Evolutionary conservation across 148 eudicot species (phyloP).

Genomic region (Bassia scoparia): DNA sequence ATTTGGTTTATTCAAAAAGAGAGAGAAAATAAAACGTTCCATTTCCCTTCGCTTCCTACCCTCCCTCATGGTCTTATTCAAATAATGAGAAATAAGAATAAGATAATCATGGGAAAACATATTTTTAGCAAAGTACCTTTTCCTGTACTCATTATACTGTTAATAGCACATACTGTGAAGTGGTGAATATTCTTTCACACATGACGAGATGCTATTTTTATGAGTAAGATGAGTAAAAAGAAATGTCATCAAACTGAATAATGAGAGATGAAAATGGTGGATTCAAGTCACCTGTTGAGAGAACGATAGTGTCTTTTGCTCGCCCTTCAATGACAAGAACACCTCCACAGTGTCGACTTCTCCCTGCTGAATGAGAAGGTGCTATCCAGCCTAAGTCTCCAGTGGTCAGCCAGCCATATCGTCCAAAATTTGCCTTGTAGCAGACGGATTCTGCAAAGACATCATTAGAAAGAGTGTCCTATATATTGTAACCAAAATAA

Average conservation of each 20-base stretch:
- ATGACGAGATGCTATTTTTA: no score
- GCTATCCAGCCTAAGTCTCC: slow-evolving; percentile 98
- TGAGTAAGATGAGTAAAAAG: not conserved
- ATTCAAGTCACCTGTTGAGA: slow-evolving; percentile 60
- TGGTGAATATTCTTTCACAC: no score
- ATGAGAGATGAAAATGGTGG: not conserved
- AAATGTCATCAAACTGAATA: not conserved
- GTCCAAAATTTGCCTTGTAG: slow-evolving; percentile 66
- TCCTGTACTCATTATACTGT: no score
- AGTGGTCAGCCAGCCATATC: slow-evolving; percentile 80
- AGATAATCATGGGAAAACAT: no score
- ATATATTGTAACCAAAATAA: not conserved
- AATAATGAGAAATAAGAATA: no score
- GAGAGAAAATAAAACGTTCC: no score
- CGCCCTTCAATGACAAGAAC: slow-evolving; percentile 92
- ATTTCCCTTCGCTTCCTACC: no score
- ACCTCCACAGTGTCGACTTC: slow-evolving; percentile 83
- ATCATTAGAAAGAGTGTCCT: not conserved
- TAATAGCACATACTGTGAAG: no score
- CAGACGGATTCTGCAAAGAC: slow-evolving; percentile 54
- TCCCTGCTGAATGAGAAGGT: slow-evolving; percentile 73
- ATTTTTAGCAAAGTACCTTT: no score
- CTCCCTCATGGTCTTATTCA: no score
- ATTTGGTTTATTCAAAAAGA: no score
- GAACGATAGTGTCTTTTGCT: slow-evolving; percentile 95